Evolutionary conservation across 768 basidiomycete genomes (phyloP).

Genomic region (Tricholoma sp.): DNA sequence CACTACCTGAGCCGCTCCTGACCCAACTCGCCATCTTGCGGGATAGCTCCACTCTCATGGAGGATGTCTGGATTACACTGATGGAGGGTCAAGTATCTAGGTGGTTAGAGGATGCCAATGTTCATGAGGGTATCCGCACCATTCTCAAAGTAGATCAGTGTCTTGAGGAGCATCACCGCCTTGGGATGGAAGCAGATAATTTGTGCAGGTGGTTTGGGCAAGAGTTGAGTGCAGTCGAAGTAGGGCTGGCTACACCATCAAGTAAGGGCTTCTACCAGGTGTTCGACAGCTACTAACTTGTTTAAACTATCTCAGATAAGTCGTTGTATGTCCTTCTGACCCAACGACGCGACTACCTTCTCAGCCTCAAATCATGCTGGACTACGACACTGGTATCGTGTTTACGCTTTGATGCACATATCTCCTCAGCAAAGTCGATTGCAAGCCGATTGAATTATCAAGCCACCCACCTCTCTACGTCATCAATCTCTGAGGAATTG

Average conservation of each 20-base stretch:
- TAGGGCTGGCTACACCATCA: slow-evolving; percentile 1
- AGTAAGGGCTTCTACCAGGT: slow-evolving; percentile 1
- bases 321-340: not conserved
- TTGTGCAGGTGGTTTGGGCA: slow-evolving; percentile 13
- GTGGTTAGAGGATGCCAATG: slow-evolving; percentile 28
- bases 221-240: not conserved
- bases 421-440: not conserved
- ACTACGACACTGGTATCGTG: not conserved
- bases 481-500: not conserved
- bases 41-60: slow-evolving; percentile 21
- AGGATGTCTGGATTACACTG: slow-evolving; percentile 29
- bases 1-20: slow-evolving; percentile 24
- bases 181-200: slow-evolving; percentile 23
- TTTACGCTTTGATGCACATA: not conserved
- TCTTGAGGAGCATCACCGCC: slow-evolving; percentile 12
- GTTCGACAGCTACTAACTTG: not conserved
- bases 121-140: slow-evolving; percentile 14
- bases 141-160: slow-evolving; percentile 11
- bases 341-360: not conserved
- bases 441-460: not conserved
- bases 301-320: not conserved
- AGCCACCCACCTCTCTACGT: not conserved
- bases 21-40: slow-evolving; percentile 21
- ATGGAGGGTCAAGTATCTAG: slow-evolving; percentile 9
- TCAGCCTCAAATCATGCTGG: not conserved